Base-by-base conservation (phyloP, 2,329 filamentous ascomycete genomes). In the Aspergillus sp. region DNA sequence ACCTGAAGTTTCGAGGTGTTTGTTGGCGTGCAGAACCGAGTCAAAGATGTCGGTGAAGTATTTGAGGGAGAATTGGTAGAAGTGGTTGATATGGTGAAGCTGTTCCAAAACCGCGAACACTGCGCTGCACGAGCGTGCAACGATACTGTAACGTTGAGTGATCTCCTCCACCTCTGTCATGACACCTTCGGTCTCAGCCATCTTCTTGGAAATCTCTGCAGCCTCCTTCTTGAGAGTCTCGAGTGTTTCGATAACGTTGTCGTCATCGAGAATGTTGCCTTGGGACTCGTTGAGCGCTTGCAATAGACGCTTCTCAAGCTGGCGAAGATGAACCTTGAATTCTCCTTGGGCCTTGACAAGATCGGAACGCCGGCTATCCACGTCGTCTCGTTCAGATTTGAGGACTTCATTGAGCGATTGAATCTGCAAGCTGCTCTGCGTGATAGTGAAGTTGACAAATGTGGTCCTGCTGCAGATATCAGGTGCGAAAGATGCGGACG, bases 21-120 rank as follows among this genome's bases (percentile, higher is more conserved):
- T 87, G 75, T 96, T 96, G 58, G 86, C 84, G 66, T 89, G 89
- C 40, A 99, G 83, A 7, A 99, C 95, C 6, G 89, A 86, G 72
- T 96, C 90, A 84, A 99, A 99, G 66, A 99, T 99, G 73, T 97
- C 90, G 55, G 96, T 85, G 78, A 99, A 99, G 78, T 96, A 99
- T 75, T 97, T 93, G 59, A 99, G 83, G 39, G 95, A 99, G 82
- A 99, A 99, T 73, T 98, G 96, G 76, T 99, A 99, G 78, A 98
- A 98, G 80, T 98, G 95, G 75, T 99, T 97, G 73, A 99, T 88
- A 72, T 97, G 96, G 76, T 98, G 93, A 57, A 99, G 85, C 75
- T 99, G 93, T 78, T 99, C 96, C 60, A 99, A 82, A 14, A 99
- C 90, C 33, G 96, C 92, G 73, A 98, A 99, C 43, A 99, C 93